Percentiles rank a stretch among this genome's conserved stretches.
phyloP scores from a whole-genome alignment of 192 early-diverging fungal genomes.

The Rhizophagus clarus region DNA sequence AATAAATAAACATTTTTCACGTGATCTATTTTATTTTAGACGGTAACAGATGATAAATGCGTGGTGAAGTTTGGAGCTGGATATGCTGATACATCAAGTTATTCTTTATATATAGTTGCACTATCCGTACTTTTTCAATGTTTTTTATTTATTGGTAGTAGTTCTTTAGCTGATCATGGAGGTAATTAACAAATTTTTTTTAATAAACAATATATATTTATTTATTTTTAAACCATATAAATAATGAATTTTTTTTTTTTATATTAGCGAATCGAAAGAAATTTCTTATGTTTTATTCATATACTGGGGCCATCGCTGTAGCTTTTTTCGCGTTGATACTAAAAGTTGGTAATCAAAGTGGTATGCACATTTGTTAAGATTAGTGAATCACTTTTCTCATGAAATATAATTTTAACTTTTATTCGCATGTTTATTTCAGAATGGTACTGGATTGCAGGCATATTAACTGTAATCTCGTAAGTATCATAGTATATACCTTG shows the following conservation, averaged over 20 bases:
- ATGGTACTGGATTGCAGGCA: slow-evolving; percentile 17
- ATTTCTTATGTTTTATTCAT: slow-evolving; percentile 43
- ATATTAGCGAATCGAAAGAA: slow-evolving; percentile 44
- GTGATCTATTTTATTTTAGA: background rate
- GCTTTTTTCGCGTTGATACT: slow-evolving; percentile 36
- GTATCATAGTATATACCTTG: background rate
- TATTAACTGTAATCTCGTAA: background rate
- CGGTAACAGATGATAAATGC: slow-evolving; percentile 28
- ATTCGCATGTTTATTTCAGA: background rate
- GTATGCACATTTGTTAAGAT: slow-evolving; percentile 28
- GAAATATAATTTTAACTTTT: background rate
- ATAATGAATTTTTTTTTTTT: background rate
- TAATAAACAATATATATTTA: too few species aligned
- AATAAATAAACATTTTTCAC: too few species aligned
- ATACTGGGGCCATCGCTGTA: slow-evolving; percentile 43
- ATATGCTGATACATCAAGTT: slow-evolving; percentile 41
- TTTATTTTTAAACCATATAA: background rate
- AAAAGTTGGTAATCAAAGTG: background rate
- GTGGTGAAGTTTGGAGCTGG: slow-evolving; percentile 35
- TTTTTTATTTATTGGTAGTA: slow-evolving; percentile 48
- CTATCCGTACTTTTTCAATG: slow-evolving; percentile 50
- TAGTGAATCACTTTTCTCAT: background rate
- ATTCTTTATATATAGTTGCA: slow-evolving; percentile 44
- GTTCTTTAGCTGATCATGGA: slow-evolving; percentile 51
- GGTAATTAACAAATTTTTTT: slow-evolving; percentile 30